These are phyloP conservation scores for Ophiorrhiza pumila DNA, from an alignment of 257 asterid species.

Conservation along the genomic window DNA sequence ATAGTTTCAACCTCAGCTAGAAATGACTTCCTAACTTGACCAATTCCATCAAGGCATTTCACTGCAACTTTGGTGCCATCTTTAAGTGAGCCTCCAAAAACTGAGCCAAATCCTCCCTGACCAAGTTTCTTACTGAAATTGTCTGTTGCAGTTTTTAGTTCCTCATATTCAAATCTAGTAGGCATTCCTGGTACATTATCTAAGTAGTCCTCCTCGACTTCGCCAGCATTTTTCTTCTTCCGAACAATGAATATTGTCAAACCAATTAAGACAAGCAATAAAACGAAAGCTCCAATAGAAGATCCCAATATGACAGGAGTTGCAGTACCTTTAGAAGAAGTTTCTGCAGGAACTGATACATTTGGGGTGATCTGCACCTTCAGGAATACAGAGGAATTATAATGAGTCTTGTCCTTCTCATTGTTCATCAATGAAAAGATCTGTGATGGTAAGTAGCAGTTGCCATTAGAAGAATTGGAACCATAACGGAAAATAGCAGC, in stretches of 20 bases:
- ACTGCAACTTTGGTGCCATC: conserved; percentile 32
- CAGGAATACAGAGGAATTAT: conserved; percentile 18
- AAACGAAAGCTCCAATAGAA: not conserved
- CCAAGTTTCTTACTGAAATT: conserved; percentile 27
- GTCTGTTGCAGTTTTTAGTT: conserved; percentile 19
- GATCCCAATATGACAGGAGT: conserved; percentile 16
- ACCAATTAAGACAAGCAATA: conserved; percentile 6
- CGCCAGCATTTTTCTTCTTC: conserved; percentile 13
- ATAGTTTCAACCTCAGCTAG: conserved; percentile 33
- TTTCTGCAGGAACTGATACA: not conserved
- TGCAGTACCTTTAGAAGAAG: not conserved
- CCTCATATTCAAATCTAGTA: conserved; percentile 27
- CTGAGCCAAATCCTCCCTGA: conserved; percentile 30
- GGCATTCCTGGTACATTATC: conserved; percentile 33
- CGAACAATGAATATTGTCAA: conserved; percentile 2
- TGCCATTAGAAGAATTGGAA: conserved; percentile 20
- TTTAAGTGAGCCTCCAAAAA: conserved; percentile 24
- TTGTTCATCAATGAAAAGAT: conserved; percentile 33
- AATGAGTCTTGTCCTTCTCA: conserved; percentile 20
- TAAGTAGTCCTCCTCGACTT: conserved; percentile 26
- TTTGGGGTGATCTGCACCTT: conserved; percentile 23
- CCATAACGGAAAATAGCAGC: conserved; percentile 38
- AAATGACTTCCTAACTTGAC: conserved; percentile 26
- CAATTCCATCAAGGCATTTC: conserved; percentile 30
- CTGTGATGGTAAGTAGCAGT: conserved; percentile 36